Conservation (phyloP, 352 stramenopile genomes). For the Phytophthora rubi region DNA sequence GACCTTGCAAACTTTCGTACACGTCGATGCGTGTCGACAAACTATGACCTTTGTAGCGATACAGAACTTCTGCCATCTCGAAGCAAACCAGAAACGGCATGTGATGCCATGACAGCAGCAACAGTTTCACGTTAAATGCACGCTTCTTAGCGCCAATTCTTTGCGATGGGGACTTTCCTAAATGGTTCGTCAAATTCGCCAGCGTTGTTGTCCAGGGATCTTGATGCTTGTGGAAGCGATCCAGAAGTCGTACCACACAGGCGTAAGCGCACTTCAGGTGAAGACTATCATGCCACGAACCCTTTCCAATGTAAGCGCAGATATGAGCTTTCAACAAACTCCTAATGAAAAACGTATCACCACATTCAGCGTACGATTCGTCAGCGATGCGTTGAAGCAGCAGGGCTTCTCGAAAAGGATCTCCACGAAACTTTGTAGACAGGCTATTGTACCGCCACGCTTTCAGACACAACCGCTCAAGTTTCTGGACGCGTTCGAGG, state of each 20-base stretch:
- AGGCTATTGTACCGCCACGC: slow-evolving; percentile 64
- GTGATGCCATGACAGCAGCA: slow-evolving; percentile 62
- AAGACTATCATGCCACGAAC: slow-evolving; percentile 34
- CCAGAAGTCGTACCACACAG: slow-evolving; percentile 40
- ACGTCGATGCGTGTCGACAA: slow-evolving; percentile 43
- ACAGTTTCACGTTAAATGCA: slow-evolving; percentile 31
- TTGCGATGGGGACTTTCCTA: slow-evolving; percentile 7
- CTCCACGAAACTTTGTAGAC: slow-evolving; percentile 35
- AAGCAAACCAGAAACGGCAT: slow-evolving; percentile 71
- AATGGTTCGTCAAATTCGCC: slow-evolving; percentile 13
- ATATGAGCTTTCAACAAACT: slow-evolving; percentile 61
- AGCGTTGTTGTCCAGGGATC: slow-evolving; percentile 16
- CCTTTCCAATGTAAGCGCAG: slow-evolving; percentile 42
- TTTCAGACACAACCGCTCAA: slow-evolving; percentile 70
- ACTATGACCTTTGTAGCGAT: slow-evolving; percentile 39
- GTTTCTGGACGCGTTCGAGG: slow-evolving; percentile 56
- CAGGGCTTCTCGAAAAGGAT: slow-evolving; percentile 61
- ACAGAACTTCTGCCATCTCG: slow-evolving; percentile 67
- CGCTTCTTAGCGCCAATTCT: background rate
- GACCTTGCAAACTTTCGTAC: slow-evolving; percentile 64
- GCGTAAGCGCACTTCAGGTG: slow-evolving; percentile 47
- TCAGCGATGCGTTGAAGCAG: slow-evolving; percentile 61
- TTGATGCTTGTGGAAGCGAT: slow-evolving; percentile 41
- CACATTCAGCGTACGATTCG: slow-evolving; percentile 47
- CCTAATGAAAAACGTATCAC: slow-evolving; percentile 62